Base-by-base conservation (phyloP, 2,329 filamentous ascomycete genomes). In the Trichoderma sp. region DNA sequence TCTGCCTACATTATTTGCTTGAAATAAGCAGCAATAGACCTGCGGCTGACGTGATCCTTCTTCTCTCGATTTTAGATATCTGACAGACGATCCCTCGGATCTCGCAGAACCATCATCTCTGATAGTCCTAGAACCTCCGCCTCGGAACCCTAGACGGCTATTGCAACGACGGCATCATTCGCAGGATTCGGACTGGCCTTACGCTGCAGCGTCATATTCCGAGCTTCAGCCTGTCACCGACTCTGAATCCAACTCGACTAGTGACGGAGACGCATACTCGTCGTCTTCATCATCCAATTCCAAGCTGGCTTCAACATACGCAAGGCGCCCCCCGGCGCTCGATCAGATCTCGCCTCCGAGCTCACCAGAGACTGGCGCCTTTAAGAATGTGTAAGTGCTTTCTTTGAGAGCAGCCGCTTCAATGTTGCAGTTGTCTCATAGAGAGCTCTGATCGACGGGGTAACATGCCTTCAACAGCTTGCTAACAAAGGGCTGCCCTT, bases 151-250 rank as follows among this genome's bases (percentile, higher is more conserved):
- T 14, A 71, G 70, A 64, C 66, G 75, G 70, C 63, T 75, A 69
- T 66, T 70, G 67, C 58, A 24, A 41, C 30, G 24, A 17, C 52
- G 69, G 71, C 68, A 65, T 19, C 55, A 30, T 52, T 34, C 48
- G 9, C 39, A 51, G 45, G 62, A 64, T 30, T 60, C 44, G 7
- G 44, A 43, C 51, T 60, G 64, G 30, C 75, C 71, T 65, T 47
- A 82, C 83, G n/a, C 79, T 7, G 89, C 88, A 39, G 89, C 88
- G 17, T 69, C 87, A 54, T 89, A 74, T 67, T 71, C 67, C 24
- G 69, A 72, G 12, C 64, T 54, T 24, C 58, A 60, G 39, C 45
- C 52, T 19, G 26, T 64, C n/a, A 52, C 60, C 47, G 60, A 64
- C 59, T 67, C 68, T 30, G 65, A 70, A 58, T 45, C 57, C 43